A percentile compares a stretch with the other conserved stretches of the same genome.
phyloP scores from a whole-genome alignment of 2,329 filamentous ascomycete genomes.

The Paraphaeosphaeria sporulosa region DNA sequence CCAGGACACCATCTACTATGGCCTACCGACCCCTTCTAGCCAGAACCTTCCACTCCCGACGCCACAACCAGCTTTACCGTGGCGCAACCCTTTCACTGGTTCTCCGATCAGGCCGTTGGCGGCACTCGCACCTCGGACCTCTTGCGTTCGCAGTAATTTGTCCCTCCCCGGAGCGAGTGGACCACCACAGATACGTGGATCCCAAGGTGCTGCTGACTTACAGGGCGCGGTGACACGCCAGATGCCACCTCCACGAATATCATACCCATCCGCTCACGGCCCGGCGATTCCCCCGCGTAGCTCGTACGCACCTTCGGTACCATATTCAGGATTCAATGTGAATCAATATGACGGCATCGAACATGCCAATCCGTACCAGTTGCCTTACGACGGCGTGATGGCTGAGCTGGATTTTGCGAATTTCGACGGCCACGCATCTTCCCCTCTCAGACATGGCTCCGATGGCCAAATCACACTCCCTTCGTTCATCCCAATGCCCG shows the following conservation, averaged over 20 bases:
- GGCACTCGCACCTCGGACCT: not conserved
- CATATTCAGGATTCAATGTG: slow-evolving; percentile 3
- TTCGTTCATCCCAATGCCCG: not conserved
- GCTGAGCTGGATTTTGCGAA: not conserved
- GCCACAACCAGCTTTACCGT: not conserved
- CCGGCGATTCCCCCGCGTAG: not conserved
- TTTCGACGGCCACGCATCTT: not conserved
- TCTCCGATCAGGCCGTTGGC: not conserved
- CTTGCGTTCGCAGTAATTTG: not conserved
- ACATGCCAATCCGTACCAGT: slow-evolving; percentile 12
- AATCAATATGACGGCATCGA: slow-evolving; percentile 15
- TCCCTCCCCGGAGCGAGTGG: not conserved
- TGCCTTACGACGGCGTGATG: slow-evolving; percentile 12
- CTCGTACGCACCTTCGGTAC: not conserved
- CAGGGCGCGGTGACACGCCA: not conserved
- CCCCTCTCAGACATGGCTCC: not conserved
- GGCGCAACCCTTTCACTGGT: not conserved
- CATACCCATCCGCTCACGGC: slow-evolving; percentile 9
- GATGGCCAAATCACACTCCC: not conserved
- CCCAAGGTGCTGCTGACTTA: not conserved
- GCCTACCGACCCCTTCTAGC: not conserved
- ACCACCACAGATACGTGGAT: not conserved
- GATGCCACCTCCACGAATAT: not conserved
- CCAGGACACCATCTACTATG: not conserved
- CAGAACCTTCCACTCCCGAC: not conserved